Evolutionary conservation across 164 flowering plant genomes (phyloP), one percentile per base, ranked within the genome.

Genomic region (Vitis cinerea): DNA sequence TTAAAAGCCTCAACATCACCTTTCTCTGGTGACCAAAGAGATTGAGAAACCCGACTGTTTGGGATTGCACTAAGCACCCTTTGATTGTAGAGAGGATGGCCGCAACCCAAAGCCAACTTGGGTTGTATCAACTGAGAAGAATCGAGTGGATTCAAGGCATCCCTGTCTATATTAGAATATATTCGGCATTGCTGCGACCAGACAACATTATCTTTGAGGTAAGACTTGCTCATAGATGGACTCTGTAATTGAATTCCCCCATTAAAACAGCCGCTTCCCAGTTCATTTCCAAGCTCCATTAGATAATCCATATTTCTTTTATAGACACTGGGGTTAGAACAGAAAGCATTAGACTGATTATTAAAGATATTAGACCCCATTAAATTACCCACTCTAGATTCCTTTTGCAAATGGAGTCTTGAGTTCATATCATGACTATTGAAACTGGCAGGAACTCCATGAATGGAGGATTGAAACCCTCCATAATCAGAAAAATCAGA

Each of bases 201-300:
- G 37, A 54, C 23, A n/a, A 54, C 63, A 52, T 61, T 65, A 61
- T 79, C 79, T 64, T 71, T 31, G 17, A 71, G 10, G 29, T 50
- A 70, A 70, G 83, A 72, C 74, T 80, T 65, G 65, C 14, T 54
- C 6, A 68, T 11, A 63, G 73, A 58, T 49, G 69, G 13, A 44
- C 56, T 61, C 58, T 64, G 52, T 16, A 9, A 16, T 2, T 31
- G 68, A 30, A 57, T 19, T 48, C 71, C 78, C 37, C 67, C 52
- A 16, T 61, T 50, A 3, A 37, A 70, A 65, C 50, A 53, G 44
- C 48, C 59, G 9, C 68, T 52, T 48, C 63, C 63, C 58, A 70
- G 55, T 53, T 77, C 79, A 11, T 62, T 78, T 50, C 56, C 62
- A 29, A 54, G 70, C 59, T 64, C 69, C 61, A 58, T 17, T 13